phyloP scores from a whole-genome alignment of 1,284 basidiomycete species.

The Calocybe gambosa region DNA sequence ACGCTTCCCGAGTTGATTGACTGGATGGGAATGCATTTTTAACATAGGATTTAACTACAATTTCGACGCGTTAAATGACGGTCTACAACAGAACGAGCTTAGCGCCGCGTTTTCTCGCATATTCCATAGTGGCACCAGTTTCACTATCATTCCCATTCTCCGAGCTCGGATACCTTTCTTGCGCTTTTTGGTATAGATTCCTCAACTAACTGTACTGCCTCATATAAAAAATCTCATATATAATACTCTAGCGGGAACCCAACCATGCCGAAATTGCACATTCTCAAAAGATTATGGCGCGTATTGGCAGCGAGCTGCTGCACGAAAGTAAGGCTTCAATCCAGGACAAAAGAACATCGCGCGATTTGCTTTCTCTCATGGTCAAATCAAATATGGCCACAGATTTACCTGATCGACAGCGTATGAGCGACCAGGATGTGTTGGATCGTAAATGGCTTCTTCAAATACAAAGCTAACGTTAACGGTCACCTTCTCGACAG shows the following conservation, averaged over 20 bases:
- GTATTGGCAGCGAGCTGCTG: slow-evolving; percentile 43
- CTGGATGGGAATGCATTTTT: not conserved
- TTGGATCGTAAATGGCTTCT: slow-evolving; percentile 60
- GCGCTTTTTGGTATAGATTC: slow-evolving; percentile 30
- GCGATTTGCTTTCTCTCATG: slow-evolving; percentile 49
- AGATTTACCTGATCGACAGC: slow-evolving; percentile 50
- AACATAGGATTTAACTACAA: slow-evolving; percentile 57
- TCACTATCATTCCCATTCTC: not conserved
- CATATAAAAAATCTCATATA: too few species aligned
- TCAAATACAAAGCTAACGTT: too few species aligned
- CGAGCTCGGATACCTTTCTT: slow-evolving; percentile 1
- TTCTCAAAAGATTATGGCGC: slow-evolving; percentile 28
- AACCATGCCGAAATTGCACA: slow-evolving; percentile 22
- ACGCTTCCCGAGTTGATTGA: not conserved
- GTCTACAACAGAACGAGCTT: slow-evolving; percentile 37
- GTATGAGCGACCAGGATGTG: slow-evolving; percentile 69
- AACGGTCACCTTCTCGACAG: too few species aligned
- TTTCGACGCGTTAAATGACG: slow-evolving; percentile 45
- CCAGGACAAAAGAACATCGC: slow-evolving; percentile 23
- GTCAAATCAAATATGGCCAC: slow-evolving; percentile 60
- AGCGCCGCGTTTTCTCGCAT: slow-evolving; percentile 16
- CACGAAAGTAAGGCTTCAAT: slow-evolving; percentile 35
- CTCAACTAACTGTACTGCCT: too few species aligned
- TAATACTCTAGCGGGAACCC: slow-evolving; percentile 22
- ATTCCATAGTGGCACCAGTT: not conserved